These are phyloP conservation scores for Hordeum pubiflorum DNA, from an alignment of 202 grass and related monocot species.

Conservation along the genomic window DNA sequence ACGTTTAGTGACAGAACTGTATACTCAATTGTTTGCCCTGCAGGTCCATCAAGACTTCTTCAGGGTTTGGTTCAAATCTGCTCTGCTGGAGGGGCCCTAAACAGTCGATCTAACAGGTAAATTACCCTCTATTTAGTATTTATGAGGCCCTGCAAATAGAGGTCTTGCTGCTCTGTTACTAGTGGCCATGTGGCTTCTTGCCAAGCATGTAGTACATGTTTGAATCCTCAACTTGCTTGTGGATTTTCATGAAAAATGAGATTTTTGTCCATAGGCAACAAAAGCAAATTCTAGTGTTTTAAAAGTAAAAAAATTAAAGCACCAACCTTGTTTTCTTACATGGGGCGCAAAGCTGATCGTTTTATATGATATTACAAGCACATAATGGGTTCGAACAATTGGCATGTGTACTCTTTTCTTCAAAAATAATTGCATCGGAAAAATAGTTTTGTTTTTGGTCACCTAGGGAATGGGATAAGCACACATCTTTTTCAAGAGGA, in stretches of 20 bases:
- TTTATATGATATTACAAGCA: not conserved
- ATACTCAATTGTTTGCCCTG: constrained; percentile 16
- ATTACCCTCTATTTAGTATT: not conserved
- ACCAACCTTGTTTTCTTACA: not conserved
- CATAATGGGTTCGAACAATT: not conserved
- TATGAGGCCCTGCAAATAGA: not conserved
- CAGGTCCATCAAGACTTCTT: constrained; percentile 60
- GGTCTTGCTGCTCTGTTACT: too few species aligned
- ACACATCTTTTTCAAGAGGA: too few species aligned
- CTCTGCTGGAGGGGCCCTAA: constrained; percentile 82
- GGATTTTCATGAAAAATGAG: not conserved
- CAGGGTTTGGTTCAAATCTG: constrained; percentile 52
- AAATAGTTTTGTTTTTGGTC: too few species aligned
- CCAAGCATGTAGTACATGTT: too few species aligned
- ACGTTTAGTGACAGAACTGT: not conserved
- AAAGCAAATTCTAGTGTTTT: not conserved
- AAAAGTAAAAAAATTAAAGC: too few species aligned
- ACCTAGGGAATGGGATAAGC: too few species aligned
- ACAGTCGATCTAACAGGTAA: constrained; percentile 52
- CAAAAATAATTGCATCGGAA: too few species aligned
- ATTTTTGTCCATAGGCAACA: not conserved
- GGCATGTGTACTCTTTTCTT: not conserved
- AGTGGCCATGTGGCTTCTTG: too few species aligned
- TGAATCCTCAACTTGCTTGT: too few species aligned
- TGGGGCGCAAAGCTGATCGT: not conserved